Evolutionary conservation across 2,329 filamentous ascomycete genomes (phyloP), one percentile per base, ranked within the genome.

Genomic region (Atkinsonella texensis): DNA sequence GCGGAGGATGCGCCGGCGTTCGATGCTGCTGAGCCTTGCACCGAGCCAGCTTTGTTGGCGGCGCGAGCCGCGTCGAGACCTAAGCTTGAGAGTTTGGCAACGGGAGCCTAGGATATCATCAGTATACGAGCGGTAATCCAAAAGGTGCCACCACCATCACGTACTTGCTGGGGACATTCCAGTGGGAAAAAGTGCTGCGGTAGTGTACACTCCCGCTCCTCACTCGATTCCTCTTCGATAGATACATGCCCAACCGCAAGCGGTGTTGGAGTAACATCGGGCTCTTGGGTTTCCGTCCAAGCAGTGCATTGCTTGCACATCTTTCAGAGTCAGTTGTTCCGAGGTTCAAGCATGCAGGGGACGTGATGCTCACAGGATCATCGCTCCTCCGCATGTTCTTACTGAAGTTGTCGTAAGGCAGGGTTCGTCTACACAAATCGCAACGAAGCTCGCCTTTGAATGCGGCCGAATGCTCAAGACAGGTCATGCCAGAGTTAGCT

Each of bases 231-330:
- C 41, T 69, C 67, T 32, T 68, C 67, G 0, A 56, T 44, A 0
- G 65, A 67, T 11, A 65, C 53, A 32, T 68, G 65, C 0, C 65
- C 66, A 0, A 65, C 66, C 31, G 62, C 61, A 1, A 68, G 56
- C 0, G 62, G 60, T 0, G 53, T 50, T 0, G 67, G 65, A 0
- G 56, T 58, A 2, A 68, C 62, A 1, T 55, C 56, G 0, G 63
- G 63, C 35, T 71, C 69, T 40, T 69, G 67, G 1, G 60, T 63
- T 33, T 67, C 64, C 0, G 52, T 58, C 68, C 68, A 71, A 3
- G 63, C 66, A 10, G 57, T 59, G 49, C 69, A 71, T 50, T 58
- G 55, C 41, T 53, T 58, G 54, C 69, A 71, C 38, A 57, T 56
- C 69, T 71, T 13, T 20, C 4, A 3, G 12, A 12, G 13, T 46